Evolutionary conservation across 768 basidiomycete species (phyloP), one percentile per base, ranked within the genome.

Genomic region (Rossbeevera mucosa): DNA sequence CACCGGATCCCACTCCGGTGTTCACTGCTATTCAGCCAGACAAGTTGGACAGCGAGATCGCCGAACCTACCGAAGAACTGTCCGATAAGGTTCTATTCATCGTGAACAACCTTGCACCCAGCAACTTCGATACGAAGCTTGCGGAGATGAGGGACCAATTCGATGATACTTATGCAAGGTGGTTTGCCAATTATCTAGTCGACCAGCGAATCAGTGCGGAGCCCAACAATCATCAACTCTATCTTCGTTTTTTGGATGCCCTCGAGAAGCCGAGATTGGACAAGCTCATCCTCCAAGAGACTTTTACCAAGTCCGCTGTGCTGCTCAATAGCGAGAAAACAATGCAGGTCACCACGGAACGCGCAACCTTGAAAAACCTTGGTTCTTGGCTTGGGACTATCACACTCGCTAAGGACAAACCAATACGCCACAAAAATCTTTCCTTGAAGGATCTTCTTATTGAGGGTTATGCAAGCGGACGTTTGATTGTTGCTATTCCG

Each of bases 181-280:
- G 96, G 96, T 96, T 99, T 63, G 95, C 96, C 42, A 88, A 96
- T 66, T 99, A 98, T 69, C 80, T 99, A 44, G 94, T 99, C 30
- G 92, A 94, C 62, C 91, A 97, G 64, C 89, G 96, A 31, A 85
- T 98, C 68, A 89, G 88, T 71, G 88, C 88, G 51, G 96, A 99
- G 71, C 92, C 92, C 48, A 99, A 99, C 76, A 96, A 98, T 64
- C 96, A 98, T 59, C 80, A 85, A 44, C 81, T 98, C 29, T 99
- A 99, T 70, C 83, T 96, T 54, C 88, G 93, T 51, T 92, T 99
- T 66, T 76, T 99, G 52, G 92, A 97, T 54, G 82, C 86, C 2
- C 72, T 99, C 55, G 82, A 88, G 55, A 77, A 80, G 33, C 77
- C 84, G 51, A 66, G 68, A 28, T 72, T 99, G 29, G 79, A 77